Conservation (phyloP, 495 filamentous ascomycete genomes). For the Neurospora terricola region DNA sequence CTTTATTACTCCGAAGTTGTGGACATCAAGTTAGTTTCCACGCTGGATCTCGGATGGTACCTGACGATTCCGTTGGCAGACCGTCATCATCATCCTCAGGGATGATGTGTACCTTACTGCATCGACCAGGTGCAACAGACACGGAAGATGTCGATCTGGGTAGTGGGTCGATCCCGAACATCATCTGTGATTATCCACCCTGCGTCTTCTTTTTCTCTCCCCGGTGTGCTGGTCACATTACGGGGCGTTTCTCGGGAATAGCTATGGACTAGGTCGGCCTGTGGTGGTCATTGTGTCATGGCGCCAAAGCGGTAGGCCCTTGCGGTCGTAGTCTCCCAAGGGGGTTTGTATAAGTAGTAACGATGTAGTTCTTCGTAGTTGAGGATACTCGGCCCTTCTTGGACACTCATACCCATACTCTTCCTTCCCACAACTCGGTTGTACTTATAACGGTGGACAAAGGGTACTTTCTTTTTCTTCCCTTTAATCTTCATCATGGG, state of each 20-base stretch:
- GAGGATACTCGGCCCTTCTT: not conserved
- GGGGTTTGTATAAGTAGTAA: not conserved
- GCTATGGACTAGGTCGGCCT: not conserved
- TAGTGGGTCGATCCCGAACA: not conserved
- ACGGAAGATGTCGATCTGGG: not conserved
- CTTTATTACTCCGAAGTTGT: not conserved
- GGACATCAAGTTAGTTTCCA: not conserved
- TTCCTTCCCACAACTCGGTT: not conserved
- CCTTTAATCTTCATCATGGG: conserved; percentile 15
- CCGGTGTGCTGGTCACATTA: not conserved
- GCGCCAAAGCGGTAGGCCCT: not conserved
- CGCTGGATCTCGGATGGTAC: not conserved
- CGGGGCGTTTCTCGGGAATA: not conserved
- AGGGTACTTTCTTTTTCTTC: not conserved
- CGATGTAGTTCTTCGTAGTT: not conserved
- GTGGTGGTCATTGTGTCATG: not conserved
- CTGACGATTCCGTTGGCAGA: not conserved
- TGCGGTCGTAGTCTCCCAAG: not conserved
- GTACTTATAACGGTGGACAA: not conserved
- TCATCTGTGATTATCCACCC: not conserved
- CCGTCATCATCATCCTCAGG: not conserved
- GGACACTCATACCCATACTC: not conserved
- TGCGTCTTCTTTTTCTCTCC: not conserved
- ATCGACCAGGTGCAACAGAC: not conserved
- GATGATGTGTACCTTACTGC: not conserved